phyloP scores from a whole-genome alignment of 1,139 yeast species.

The Scheffersomyces segobiensis region DNA sequence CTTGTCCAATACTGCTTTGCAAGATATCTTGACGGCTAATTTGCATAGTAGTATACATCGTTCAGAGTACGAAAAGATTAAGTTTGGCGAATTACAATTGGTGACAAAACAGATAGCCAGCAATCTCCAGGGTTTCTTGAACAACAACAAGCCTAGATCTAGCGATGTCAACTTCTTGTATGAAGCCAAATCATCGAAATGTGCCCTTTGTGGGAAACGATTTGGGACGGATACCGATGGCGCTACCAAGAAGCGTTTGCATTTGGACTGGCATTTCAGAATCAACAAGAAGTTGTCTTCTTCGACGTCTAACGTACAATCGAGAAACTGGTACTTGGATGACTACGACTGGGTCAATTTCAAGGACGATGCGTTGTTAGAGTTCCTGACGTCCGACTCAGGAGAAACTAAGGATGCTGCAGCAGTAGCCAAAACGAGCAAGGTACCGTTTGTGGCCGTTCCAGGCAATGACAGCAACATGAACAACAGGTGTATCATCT shows the following conservation, averaged over 20 bases:
- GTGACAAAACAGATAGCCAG: slow-evolving; percentile 17
- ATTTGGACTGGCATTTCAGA: slow-evolving; percentile 96
- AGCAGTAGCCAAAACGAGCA: slow-evolving; percentile 5
- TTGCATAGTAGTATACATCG: slow-evolving; percentile 14
- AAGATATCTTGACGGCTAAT: slow-evolving; percentile 29
- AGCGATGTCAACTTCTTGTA: slow-evolving; percentile 42
- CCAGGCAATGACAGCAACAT: slow-evolving; percentile 70
- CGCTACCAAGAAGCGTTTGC: slow-evolving; percentile 51
- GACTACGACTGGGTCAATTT: slow-evolving; percentile 75
- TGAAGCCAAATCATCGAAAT: slow-evolving; percentile 70
- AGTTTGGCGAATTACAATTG: slow-evolving; percentile 28
- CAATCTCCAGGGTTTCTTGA: slow-evolving; percentile 40
- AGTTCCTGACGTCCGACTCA: slow-evolving; percentile 29
- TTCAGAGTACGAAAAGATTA: slow-evolving; percentile 24
- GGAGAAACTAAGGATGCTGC: slow-evolving; percentile 10
- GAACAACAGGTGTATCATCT: slow-evolving; percentile 77
- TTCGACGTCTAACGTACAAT: slow-evolving; percentile 49
- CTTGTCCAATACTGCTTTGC: slow-evolving; percentile 29
- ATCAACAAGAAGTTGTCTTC: slow-evolving; percentile 72
- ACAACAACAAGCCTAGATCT: slow-evolving; percentile 13
- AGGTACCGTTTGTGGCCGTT: slow-evolving; percentile 58
- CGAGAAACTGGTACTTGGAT: slow-evolving; percentile 81
- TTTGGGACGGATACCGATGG: slow-evolving; percentile 68
- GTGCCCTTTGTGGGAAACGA: slow-evolving; percentile 88
- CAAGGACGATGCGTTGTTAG: slow-evolving; percentile 57